Percentiles rank a stretch among this genome's conserved stretches.
These are phyloP conservation scores for Chloris gayana DNA, from an alignment of 176 grass and related monocot species.

Conservation along the genomic window DNA sequence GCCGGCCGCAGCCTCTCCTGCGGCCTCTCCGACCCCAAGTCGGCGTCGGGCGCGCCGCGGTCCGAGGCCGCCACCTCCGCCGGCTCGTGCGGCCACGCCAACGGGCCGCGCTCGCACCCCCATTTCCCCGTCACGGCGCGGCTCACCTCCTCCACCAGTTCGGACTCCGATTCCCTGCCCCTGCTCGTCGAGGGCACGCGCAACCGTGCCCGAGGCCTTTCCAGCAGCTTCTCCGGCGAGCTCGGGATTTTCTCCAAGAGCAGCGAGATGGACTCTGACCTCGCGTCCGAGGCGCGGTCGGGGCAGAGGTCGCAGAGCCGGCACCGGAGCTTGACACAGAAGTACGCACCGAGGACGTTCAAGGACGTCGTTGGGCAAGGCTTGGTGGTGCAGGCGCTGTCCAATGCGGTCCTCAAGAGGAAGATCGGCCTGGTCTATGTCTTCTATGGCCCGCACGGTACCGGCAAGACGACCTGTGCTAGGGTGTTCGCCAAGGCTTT, in stretches of 20 bases:
- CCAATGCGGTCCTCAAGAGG: conserved; percentile 74
- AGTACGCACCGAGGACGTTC: conserved; percentile 85
- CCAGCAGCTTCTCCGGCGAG: conserved; percentile 61
- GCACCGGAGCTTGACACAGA: conserved; percentile 76
- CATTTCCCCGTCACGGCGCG: conserved; percentile 59
- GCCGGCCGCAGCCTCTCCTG: conserved; percentile 91
- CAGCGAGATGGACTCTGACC: conserved; percentile 56
- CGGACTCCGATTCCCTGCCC: conserved; percentile 76
- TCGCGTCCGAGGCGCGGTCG: conserved; percentile 58
- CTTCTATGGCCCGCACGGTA: conserved; percentile 86
- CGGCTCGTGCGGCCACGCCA: conserved; percentile 45
- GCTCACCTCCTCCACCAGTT: conserved; percentile 58
- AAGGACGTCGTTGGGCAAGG: conserved; percentile 91
- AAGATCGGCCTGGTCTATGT: conserved; percentile 82
- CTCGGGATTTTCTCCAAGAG: conserved; percentile 68
- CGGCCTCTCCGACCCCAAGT: conserved; percentile 73
- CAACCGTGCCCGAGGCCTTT: conserved; percentile 32
- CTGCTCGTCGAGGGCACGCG: conserved; percentile 59
- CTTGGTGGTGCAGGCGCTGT: conserved; percentile 83
- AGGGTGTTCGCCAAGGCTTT: conserved; percentile 86
- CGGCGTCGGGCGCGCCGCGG: conserved; percentile 53
- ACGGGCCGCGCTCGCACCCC: conserved; percentile 47
- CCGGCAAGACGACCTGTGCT: conserved; percentile 92
- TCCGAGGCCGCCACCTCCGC: conserved; percentile 50
- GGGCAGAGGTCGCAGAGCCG: conserved; percentile 51